Evolutionary conservation across 2,329 filamentous ascomycete genomes (phyloP).

Genomic region (Chaetomiaceae sp.): DNA sequence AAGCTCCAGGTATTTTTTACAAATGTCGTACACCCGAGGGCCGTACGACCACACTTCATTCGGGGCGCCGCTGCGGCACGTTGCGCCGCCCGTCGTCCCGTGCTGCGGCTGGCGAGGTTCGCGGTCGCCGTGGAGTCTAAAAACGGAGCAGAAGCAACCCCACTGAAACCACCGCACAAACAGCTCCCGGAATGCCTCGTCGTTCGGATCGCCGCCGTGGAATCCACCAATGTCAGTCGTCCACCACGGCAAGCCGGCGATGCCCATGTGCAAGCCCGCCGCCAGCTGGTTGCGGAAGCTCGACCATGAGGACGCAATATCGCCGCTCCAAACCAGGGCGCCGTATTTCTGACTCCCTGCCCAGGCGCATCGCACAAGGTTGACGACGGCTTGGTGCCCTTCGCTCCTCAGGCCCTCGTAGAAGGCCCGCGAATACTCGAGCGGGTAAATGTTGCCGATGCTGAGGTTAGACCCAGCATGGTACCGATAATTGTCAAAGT

Average conservation of each 20-base stretch:
- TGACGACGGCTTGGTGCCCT: conserved; percentile 1
- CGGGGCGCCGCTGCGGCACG: conserved; percentile 1
- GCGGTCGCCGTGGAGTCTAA: conserved; percentile 9
- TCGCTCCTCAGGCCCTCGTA: conserved; percentile 10
- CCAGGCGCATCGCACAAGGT: conserved; percentile 12
- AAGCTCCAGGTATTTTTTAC: conserved; percentile 6
- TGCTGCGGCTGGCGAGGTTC: conserved; percentile 9
- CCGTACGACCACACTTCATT: conserved; percentile 14
- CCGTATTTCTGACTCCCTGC: conserved; percentile 9
- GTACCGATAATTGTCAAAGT: conserved; percentile 11
- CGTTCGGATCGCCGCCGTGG: conserved; percentile 5
- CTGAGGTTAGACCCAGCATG: not conserved
- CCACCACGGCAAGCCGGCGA: conserved; percentile 11
- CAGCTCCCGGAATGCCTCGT: conserved; percentile 4
- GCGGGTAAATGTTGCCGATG: conserved; percentile 9
- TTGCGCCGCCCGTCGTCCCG: conserved; percentile 6
- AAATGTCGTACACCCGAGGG: conserved; percentile 4
- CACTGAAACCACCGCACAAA: conserved; percentile 12
- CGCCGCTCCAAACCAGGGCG: conserved; percentile 11
- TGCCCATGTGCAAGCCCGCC: conserved; percentile 10
- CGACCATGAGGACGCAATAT: conserved; percentile 8
- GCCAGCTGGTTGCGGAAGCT: conserved; percentile 9
- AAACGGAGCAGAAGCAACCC: conserved; percentile 9
- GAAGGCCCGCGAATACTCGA: conserved; percentile 9
- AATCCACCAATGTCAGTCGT: conserved; percentile 14